A percentile compares a stretch with the other conserved stretches of the same genome.
phyloP scores from a whole-genome alignment of 2,329 filamentous ascomycete species.

The Spiromastix sp. region DNA sequence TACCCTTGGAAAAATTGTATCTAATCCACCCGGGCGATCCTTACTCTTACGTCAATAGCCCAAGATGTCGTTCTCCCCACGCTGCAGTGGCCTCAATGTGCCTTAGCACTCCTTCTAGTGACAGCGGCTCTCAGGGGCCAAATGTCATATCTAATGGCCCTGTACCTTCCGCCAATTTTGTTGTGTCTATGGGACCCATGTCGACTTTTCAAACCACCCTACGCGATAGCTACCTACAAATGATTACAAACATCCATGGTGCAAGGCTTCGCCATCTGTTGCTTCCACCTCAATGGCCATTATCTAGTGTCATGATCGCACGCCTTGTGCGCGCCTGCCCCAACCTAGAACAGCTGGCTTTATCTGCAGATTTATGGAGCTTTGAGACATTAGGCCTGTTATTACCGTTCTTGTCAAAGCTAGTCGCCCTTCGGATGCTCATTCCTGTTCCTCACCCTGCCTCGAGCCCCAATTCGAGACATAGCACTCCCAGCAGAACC shows the following conservation, averaged over 20 bases:
- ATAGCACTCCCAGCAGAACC: neutral
- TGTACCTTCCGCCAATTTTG: neutral
- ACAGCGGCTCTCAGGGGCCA: neutral
- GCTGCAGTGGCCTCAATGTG: conserved; percentile 6
- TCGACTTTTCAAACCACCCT: conserved; percentile 22
- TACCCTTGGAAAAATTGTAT: conserved; percentile 41
- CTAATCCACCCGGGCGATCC: conserved; percentile 31
- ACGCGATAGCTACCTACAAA: conserved; percentile 39
- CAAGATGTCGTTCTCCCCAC: conserved; percentile 7
- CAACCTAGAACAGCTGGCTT: conserved; percentile 48
- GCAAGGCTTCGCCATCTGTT: conserved; percentile 45
- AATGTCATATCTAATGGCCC: neutral
- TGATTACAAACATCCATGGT: conserved; percentile 42
- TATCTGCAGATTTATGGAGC: conserved; percentile 36
- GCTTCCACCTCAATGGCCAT: conserved; percentile 45
- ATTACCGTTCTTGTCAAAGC: conserved; percentile 30
- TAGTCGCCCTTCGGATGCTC: conserved; percentile 31
- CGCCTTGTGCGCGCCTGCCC: conserved; percentile 45
- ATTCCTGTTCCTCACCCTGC: conserved; percentile 18
- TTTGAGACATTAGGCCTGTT: conserved; percentile 30
- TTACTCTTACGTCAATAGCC: conserved; percentile 23
- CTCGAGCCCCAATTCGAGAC: conserved; percentile 1
- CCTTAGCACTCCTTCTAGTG: conserved; percentile 2
- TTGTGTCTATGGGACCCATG: conserved; percentile 14
- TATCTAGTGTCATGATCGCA: conserved; percentile 39